phyloP scores from a whole-genome alignment of 148 eudicot genomes.

The Limonium bicolor region DNA sequence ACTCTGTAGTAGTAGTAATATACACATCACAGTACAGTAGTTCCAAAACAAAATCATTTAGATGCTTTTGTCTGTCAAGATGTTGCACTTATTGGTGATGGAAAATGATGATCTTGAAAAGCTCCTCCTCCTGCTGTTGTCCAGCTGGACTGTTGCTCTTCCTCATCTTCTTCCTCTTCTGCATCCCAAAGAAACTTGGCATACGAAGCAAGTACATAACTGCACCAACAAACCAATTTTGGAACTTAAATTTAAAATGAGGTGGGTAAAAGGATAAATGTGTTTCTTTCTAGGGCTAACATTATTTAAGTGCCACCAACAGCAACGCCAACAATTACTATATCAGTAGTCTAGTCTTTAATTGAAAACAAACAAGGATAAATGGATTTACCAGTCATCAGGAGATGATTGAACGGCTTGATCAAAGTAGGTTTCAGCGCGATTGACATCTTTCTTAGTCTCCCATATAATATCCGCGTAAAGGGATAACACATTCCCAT shows the following conservation, averaged over 20 bases:
- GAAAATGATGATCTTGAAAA: too few species aligned
- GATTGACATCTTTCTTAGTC: not conserved
- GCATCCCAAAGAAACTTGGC: slow-evolving; percentile 3
- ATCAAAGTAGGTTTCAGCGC: slow-evolving; percentile 23
- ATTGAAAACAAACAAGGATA: not conserved
- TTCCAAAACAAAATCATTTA: too few species aligned
- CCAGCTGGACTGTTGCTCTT: not conserved
- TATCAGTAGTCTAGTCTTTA: not conserved
- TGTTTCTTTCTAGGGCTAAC: too few species aligned
- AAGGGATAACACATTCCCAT: slow-evolving; percentile 1
- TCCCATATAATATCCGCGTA: slow-evolving; percentile 3
- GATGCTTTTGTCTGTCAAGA: too few species aligned
- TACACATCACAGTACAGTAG: too few species aligned
- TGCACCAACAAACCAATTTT: slow-evolving; percentile 1
- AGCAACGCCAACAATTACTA: not conserved
- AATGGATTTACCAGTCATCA: slow-evolving; percentile 21
- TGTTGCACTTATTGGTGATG: too few species aligned
- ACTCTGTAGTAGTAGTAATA: too few species aligned
- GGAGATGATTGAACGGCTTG: slow-evolving; percentile 35
- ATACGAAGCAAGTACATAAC: slow-evolving; percentile 5
- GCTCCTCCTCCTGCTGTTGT: too few species aligned
- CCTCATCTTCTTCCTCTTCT: not conserved
- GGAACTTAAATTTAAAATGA: too few species aligned
- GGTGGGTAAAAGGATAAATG: too few species aligned
- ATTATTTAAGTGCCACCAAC: too few species aligned